Conservation (phyloP, 2,329 filamentous ascomycete genomes). For the Parasarocladium wereldwijsianum region DNA sequence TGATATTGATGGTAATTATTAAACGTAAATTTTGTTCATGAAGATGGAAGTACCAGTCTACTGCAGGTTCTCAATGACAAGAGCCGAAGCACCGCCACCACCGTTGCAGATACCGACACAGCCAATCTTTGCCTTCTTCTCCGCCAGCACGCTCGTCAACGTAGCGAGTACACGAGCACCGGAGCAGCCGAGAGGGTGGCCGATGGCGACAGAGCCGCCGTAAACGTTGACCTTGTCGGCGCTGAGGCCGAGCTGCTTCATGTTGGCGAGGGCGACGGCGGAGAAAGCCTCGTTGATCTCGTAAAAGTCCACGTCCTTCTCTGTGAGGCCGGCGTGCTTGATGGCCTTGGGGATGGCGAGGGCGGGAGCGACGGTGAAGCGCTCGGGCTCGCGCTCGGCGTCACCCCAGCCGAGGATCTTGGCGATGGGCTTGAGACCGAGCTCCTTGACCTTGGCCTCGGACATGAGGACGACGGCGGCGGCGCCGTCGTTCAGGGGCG, state of each 20-base stretch:
- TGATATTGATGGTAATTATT: no score
- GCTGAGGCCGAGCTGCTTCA: conserved; percentile 71
- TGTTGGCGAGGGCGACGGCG: conserved; percentile 88
- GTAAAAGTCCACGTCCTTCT: conserved; percentile 74
- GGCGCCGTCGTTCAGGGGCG: conserved; percentile 88
- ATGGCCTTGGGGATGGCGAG: conserved; percentile 95
- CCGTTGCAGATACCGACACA: conserved; percentile 96
- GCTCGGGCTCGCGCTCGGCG: conserved; percentile 77
- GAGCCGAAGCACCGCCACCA: conserved; percentile 83
- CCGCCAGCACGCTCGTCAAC: conserved; percentile 71
- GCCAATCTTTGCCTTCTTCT: conserved; percentile 88
- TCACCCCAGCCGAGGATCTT: conserved; percentile 98
- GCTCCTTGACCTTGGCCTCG: conserved; percentile 84
- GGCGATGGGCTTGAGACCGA: conserved; percentile 79
- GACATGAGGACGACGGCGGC: conserved; percentile 87
- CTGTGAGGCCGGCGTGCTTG: conserved; percentile 75
- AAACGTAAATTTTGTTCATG: no score
- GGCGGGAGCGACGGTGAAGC: conserved; percentile 89
- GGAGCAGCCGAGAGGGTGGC: conserved; percentile 86
- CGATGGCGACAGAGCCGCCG: conserved; percentile 88
- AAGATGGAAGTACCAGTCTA: conserved; percentile 15
- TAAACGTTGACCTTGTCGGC: conserved; percentile 89
- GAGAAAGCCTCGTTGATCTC: conserved; percentile 99
- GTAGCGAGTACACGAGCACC: conserved; percentile 90
- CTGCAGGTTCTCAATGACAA: conserved; percentile 70